A percentile compares a stretch with the other conserved stretches of the same genome.
phyloP scores from a whole-genome alignment of 2,329 filamentous ascomycete species.

The Monilinia vaccinii-corymbosi region DNA sequence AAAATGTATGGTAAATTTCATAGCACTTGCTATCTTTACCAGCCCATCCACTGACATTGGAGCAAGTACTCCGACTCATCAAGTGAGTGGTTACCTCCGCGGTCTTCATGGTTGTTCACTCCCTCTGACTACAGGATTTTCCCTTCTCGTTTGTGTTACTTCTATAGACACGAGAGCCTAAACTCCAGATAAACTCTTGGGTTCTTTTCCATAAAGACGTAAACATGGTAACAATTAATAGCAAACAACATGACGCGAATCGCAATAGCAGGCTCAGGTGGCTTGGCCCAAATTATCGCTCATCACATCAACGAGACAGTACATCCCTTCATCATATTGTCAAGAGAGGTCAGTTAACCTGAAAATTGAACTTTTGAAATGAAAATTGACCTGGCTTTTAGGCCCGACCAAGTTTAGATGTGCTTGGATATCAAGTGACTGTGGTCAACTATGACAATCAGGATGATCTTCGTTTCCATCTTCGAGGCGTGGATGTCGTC shows the following conservation, averaged over 20 bases:
- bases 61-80: slow-evolving; percentile 18
- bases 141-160: neutral
- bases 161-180: neutral
- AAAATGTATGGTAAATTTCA: neutral
- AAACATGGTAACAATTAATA: neutral
- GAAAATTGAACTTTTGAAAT: neutral
- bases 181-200: neutral
- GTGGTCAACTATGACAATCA: slow-evolving; percentile 57
- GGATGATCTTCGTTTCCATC: slow-evolving; percentile 50
- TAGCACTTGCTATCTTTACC: neutral
- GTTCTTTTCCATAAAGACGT: neutral
- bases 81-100: slow-evolving; percentile 14
- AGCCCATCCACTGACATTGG: slow-evolving; percentile 16
- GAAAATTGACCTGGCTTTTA: slow-evolving; percentile 12
- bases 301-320: slow-evolving; percentile 53
- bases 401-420: slow-evolving; percentile 31
- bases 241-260: slow-evolving; percentile 41
- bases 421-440: slow-evolving; percentile 50
- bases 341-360: slow-evolving; percentile 45
- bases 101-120: neutral
- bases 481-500: slow-evolving; percentile 65
- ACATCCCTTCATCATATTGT: slow-evolving; percentile 63
- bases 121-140: neutral
- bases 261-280: slow-evolving; percentile 52
- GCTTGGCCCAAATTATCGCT: slow-evolving; percentile 47